Evolutionary conservation across 2,329 filamentous ascomycete species (phyloP).

Genomic region (Trichoderma endophyticum): DNA sequence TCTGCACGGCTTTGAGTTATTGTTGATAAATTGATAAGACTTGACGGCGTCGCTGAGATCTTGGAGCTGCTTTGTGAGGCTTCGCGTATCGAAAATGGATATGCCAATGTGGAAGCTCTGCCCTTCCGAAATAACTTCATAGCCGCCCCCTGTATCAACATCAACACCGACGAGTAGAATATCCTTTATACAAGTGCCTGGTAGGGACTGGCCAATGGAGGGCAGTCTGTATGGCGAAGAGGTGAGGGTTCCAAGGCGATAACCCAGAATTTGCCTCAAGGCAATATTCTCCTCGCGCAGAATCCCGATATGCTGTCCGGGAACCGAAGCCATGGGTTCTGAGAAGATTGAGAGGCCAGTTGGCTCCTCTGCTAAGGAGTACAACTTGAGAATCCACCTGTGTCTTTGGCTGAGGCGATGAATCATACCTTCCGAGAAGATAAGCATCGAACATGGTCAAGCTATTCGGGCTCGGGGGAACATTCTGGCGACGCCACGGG

Average conservation of each 20-base stretch:
- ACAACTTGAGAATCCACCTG: not conserved
- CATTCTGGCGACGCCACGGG: not conserved
- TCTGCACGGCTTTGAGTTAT: constrained; percentile 5
- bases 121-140: constrained; percentile 17
- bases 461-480: not conserved
- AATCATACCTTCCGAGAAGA: not conserved
- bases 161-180: constrained; percentile 11
- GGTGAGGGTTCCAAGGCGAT: constrained; percentile 7
- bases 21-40: constrained; percentile 23
- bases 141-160: constrained; percentile 17
- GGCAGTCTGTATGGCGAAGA: not conserved
- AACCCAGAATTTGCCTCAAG: constrained; percentile 23
- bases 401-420: not conserved
- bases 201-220: not conserved
- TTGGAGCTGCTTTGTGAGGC: not conserved
- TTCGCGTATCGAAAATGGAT: constrained; percentile 20
- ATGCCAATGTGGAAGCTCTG: constrained; percentile 23
- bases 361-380: not conserved
- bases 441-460: not conserved
- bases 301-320: constrained; percentile 20
- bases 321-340: constrained; percentile 1
- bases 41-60: constrained; percentile 15
- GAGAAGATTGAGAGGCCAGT: not conserved
- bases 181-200: not conserved
- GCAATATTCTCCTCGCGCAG: constrained; percentile 23